phyloP scores from a whole-genome alignment of 176 grass and related monocot species.

The Cenchrus purpureus region DNA sequence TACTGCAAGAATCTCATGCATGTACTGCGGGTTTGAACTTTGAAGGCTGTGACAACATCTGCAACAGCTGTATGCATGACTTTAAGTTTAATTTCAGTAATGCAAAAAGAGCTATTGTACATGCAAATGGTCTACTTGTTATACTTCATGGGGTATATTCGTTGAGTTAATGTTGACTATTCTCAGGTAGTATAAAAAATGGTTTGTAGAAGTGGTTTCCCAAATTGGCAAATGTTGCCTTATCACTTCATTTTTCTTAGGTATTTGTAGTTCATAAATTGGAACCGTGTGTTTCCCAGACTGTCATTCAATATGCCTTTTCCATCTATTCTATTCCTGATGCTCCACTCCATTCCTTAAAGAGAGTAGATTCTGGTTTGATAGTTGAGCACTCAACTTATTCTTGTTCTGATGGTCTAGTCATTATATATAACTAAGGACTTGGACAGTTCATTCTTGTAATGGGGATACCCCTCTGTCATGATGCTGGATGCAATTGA shows the following conservation, averaged over 20 bases:
- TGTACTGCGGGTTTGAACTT: constrained; percentile 78
- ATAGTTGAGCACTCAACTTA: not conserved
- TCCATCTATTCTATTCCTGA: not conserved
- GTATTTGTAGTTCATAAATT: not conserved
- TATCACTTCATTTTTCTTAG: not conserved
- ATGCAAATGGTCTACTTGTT: not conserved
- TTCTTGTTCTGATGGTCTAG: not conserved
- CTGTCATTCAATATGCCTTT: not conserved
- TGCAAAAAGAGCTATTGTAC: not conserved
- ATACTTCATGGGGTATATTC: not conserved
- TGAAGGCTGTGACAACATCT: constrained; percentile 91
- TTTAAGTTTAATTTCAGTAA: not conserved
- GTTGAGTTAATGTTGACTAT: not conserved
- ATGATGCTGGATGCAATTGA: constrained; percentile 83
- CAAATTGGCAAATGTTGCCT: not conserved
- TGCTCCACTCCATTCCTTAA: not conserved
- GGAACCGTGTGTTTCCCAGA: not conserved
- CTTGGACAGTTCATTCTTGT: not conserved
- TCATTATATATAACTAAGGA: not conserved
- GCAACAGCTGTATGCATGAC: constrained; percentile 73
- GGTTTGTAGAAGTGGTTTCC: not conserved
- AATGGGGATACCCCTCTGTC: not conserved
- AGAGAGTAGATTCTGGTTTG: not conserved
- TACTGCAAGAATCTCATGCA: constrained; percentile 87
- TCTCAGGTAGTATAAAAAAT: not conserved